Evolutionary conservation across 768 basidiomycete genomes (phyloP), one percentile per base, ranked within the genome.

Genomic region (Termitomyces sp.): DNA sequence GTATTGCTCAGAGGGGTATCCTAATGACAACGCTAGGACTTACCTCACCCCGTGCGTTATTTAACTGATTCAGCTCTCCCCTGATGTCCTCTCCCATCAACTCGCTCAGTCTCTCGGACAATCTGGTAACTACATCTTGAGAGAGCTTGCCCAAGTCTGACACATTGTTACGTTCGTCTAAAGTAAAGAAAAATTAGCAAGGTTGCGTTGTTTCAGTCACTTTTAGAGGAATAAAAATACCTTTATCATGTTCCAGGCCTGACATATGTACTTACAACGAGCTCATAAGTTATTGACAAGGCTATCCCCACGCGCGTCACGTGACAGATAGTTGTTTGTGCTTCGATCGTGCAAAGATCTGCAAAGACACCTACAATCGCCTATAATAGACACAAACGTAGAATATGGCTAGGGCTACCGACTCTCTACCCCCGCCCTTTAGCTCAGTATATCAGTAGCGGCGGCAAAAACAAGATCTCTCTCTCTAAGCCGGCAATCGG

Each of bases 11-110:
- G 63, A 62, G 35, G 59, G 10, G 49, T 64, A 55, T 36, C 51
- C 59, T 60, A n/a, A 58, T 55, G 49, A n/a, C 43, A 40, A 55
- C 60, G 53, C 14, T 64, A 56, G 36, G 64, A 74, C 82, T 64
- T 76, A 89, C 89, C 82, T 89, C 83, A 78, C 82, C 83, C 71
- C 77, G 77, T 70, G 81, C 82, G 59, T 83, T 80, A 56, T 75
- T 74, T 53, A 61, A 72, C 53, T 75, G 74, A 8, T 70, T 66
- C 51, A 67, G 66, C 28, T 67, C 72, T 43, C 69, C 66, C 47
- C 69, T 62, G 3, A 67, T 75, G 50, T 77, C 76, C 43, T 73
- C 75, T 14, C 80, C 83, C 23, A 87, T 73, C 18, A 91, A 68
- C 63, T 89, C 79, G 18, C 74, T 76, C 13, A 91, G 73, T 68